These are phyloP conservation scores for Hyparrhenia diplandra DNA, from an alignment of 176 grass and related monocot species.

Conservation along the genomic window DNA sequence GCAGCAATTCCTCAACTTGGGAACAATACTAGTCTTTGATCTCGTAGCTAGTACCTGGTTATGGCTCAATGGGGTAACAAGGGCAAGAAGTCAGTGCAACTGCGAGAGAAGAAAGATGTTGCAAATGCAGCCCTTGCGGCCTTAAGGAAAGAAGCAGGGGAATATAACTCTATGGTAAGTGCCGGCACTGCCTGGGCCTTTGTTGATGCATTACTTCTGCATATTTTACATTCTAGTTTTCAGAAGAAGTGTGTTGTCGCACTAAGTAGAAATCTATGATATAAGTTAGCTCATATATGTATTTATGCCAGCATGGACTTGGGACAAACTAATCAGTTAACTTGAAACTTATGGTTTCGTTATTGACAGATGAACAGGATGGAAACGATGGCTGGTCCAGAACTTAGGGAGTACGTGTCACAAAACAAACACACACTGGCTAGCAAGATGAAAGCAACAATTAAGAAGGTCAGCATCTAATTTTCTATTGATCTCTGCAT, in stretches of 20 bases:
- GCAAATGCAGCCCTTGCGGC: not conserved
- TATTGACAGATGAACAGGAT: not conserved
- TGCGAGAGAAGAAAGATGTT: not conserved
- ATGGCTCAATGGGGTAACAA: not conserved
- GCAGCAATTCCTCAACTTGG: not conserved
- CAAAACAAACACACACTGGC: not conserved
- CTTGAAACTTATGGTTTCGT: not conserved
- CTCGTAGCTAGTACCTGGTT: not conserved
- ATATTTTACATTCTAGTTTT: not conserved
- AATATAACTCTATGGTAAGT: conserved; percentile 15
- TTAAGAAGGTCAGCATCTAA: not conserved
- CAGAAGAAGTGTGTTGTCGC: not conserved
- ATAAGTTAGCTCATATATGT: not conserved
- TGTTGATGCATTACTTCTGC: not conserved
- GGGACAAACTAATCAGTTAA: not conserved
- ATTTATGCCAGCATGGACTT: not conserved
- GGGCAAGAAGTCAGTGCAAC: not conserved
- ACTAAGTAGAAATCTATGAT: not conserved
- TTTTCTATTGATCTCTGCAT: not conserved
- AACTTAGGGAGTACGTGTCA: not conserved
- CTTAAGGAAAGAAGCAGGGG: not conserved
- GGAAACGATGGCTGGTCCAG: not conserved
- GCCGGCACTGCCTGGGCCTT: too few relatives aligned
- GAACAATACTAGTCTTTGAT: not conserved
- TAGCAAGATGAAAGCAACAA: not conserved